Percentiles rank a stretch among this genome's conserved stretches.
These are phyloP conservation scores for Blastocystis sp. DNA, from an alignment of 352 stramenopile genomes.

Conservation along the genomic window DNA sequence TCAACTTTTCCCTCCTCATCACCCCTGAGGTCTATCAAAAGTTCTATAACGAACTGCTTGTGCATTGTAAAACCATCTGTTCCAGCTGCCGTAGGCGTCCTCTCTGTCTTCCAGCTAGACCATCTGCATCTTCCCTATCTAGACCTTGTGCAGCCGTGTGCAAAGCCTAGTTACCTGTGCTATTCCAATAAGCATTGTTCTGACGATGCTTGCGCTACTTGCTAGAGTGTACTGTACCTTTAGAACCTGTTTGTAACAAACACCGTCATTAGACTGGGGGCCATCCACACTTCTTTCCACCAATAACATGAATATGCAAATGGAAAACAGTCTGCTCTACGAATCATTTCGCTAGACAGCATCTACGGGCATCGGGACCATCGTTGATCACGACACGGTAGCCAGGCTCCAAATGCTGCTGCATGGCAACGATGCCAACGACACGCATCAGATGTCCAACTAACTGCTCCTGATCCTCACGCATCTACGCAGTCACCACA, in stretches of 20 bases:
- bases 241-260: constrained; percentile 24
- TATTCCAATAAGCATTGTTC: background rate
- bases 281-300: constrained; percentile 61
- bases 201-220: background rate
- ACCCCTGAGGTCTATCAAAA: constrained; percentile 18
- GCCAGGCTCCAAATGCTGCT: constrained; percentile 46
- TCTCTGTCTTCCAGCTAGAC: background rate
- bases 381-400: constrained; percentile 62
- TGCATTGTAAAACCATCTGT: background rate
- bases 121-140: constrained; percentile 8
- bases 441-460: constrained; percentile 53
- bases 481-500: background rate
- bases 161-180: background rate
- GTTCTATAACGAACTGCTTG: constrained; percentile 33
- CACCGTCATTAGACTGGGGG: constrained; percentile 31
- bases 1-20: constrained; percentile 44
- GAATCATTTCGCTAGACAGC: background rate
- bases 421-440: constrained; percentile 22
- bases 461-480: constrained; percentile 49
- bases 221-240: background rate
- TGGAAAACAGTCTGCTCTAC: constrained; percentile 60
- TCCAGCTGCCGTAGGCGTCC: background rate
- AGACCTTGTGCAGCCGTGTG: background rate
- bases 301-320: constrained; percentile 61
- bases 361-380: constrained; percentile 26